Conservation (phyloP, 192 early-diverging fungal genomes). For the Coemansia sp. region DNA sequence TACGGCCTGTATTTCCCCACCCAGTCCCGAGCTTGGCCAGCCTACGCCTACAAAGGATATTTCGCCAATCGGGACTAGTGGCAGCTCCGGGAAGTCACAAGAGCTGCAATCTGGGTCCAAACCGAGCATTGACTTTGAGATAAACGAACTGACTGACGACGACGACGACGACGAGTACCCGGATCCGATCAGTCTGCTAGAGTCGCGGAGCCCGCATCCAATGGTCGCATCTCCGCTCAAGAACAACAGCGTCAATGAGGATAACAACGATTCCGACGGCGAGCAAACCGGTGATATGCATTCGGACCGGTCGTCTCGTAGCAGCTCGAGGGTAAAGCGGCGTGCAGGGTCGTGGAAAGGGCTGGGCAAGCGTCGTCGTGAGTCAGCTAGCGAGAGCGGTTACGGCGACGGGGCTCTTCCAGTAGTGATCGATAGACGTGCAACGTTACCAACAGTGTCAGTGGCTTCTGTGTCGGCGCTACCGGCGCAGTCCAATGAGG, state of each 20-base stretch:
- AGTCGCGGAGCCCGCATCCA: slow-evolving; percentile 6
- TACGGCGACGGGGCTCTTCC: slow-evolving; percentile 30
- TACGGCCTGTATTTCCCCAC: neutral
- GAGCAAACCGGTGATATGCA: neutral
- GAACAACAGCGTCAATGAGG: neutral
- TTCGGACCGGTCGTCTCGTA: neutral
- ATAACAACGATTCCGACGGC: neutral
- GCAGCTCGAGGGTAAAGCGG: neutral
- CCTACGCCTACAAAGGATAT: neutral
- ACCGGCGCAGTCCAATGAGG: neutral
- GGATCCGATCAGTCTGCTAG: slow-evolving; percentile 13
- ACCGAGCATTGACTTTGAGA: neutral
- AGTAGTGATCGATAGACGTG: slow-evolving; percentile 18
- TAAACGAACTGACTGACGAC: neutral
- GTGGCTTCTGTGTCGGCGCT: neutral
- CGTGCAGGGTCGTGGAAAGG: slow-evolving; percentile 4
- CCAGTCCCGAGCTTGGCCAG: slow-evolving; percentile 35
- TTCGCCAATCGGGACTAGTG: neutral
- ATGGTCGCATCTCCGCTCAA: slow-evolving; percentile 3
- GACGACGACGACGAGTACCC: slow-evolving; percentile 16
- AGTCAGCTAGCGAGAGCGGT: slow-evolving; percentile 9
- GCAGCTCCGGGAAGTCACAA: neutral
- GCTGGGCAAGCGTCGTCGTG: slow-evolving; percentile 49
- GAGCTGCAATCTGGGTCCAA: neutral
- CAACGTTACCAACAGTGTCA: slow-evolving; percentile 6